Evolutionary conservation across 2,329 filamentous ascomycete genomes (phyloP), one percentile per base, ranked within the genome.

Genomic region (Parascedosporium putredinis): DNA sequence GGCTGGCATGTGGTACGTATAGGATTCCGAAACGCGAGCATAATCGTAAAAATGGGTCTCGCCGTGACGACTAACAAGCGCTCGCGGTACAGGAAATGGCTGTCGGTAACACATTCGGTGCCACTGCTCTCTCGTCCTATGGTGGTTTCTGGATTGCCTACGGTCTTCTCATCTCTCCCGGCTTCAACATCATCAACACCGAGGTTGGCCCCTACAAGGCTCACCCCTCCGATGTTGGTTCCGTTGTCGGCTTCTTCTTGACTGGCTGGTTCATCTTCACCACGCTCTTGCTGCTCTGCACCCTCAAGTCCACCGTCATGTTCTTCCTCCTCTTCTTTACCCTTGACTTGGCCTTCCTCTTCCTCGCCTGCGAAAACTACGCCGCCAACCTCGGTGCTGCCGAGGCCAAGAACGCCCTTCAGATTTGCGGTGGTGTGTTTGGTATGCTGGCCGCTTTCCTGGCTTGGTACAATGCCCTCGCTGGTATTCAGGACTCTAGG

Each of bases 221-320:
- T 57, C 58, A 73, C 50, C 64, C 66, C 16, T 58, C 68, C 23
- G 69, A 71, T 54, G 73, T 77, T 52, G 63, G 74, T 47, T 79
- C 82, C 45, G 81, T 80, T 0, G 69, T 90, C 50, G 86, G 83
- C 50, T 79, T 90, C 62, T 91, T 85, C 75, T 70, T 91, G 51
- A 79, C 79, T 2, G 78, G 83, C 64, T 91, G 86, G 86, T 89
- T 87, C 71, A 88, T 91, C 69, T 91, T 91, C 72, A 91, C 86
- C 48, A 83, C 80, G 50, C 67, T 91, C 52, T 65, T 90, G 55
- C 71, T 89, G 34, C 59, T 90, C 52, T 84, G 82, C 72, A 91
- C 86, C 8, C 72, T 91, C 48, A 78, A 79, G 53, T 90, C 86
- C 10, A 88, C 84, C 42, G 72, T 89, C 58, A 84, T 85, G 56